A percentile compares a stretch with the other conserved stretches of the same genome.
These are phyloP conservation scores for Penicillium canariense DNA, from an alignment of 495 filamentous ascomycete genomes.

Conservation along the genomic window DNA sequence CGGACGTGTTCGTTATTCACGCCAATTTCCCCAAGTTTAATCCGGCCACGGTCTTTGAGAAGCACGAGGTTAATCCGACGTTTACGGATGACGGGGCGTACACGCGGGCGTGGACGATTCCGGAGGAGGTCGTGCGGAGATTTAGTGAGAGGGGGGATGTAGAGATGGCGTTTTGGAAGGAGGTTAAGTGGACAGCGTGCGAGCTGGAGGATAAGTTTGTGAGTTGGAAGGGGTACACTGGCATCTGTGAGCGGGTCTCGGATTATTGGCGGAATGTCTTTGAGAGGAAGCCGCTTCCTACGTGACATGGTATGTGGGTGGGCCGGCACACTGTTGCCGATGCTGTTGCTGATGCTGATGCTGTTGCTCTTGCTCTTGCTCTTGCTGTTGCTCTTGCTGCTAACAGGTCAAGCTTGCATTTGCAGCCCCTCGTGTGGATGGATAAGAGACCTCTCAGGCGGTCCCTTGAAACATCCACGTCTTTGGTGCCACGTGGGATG, in stretches of 20 bases:
- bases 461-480: too few species aligned
- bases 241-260: constrained; percentile 30
- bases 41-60: constrained; percentile 42
- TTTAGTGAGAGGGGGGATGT: constrained; percentile 41
- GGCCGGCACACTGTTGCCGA: background rate
- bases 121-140: constrained; percentile 33
- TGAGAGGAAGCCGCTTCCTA: constrained; percentile 9
- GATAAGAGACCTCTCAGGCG: too few species aligned
- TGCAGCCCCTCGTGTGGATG: too few species aligned
- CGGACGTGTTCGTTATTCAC: constrained; percentile 45
- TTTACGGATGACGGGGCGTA: constrained; percentile 36
- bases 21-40: constrained; percentile 47
- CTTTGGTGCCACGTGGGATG: too few species aligned
- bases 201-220: constrained; percentile 42
- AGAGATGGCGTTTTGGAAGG: constrained; percentile 50
- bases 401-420: too few species aligned
- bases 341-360: background rate
- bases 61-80: constrained; percentile 35
- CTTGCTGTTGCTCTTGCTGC: too few species aligned
- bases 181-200: constrained; percentile 47
- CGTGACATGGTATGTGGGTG: background rate
- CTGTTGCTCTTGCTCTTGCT: too few species aligned
- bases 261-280: constrained; percentile 25
- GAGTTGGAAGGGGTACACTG: constrained; percentile 29
- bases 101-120: constrained; percentile 44